Evolutionary conservation across 495 filamentous ascomycete species (phyloP), one percentile per base, ranked within the genome.

Genomic region (Hyphodiscus hymeniophilus): DNA sequence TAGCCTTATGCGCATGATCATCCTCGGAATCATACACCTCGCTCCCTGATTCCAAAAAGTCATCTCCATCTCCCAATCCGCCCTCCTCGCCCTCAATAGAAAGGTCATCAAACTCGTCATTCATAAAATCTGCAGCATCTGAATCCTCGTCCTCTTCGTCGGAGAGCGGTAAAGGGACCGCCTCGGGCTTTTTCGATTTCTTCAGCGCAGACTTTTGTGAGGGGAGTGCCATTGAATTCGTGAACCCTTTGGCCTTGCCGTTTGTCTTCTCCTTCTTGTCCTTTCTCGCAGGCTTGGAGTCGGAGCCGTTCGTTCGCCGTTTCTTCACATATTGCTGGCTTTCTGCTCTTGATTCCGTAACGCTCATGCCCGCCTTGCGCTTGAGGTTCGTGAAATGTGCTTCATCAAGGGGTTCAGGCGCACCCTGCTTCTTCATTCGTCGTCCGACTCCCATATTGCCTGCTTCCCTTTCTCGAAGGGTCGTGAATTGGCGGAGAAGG

Each of bases 401-500:
- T 63, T 95, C 89, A 56, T 91, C 84, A 48, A 95, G 76, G 23
- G 81, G 75, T 48, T 80, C 75, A 24, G 94, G 94, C 51, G 85
- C 76, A 30, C 88, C 94, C 72, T 98, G 92, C 68, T 97, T 95
- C 63, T 85, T 82, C 83, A 95, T 91, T 53, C 92, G 89, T 58
- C 89, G 86, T 53, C 88, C 85, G 48, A 77, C 72, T 68, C 90
- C 90, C 90, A 95, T 96, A 63, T 64, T 80, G 40, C 10, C 26
- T 28, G 10, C 10, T 10, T 4, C 10, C 26, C 26, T 34, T 10
- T 28, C 26, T 28, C 26, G 10, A 28, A 28, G 26, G 26, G 10
- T 28, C 10, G 26, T 28, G 10, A 28, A 16, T 17, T 38, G 4
- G 13, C 8, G 18, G 34, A 15, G 34, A 20, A 17, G 17, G 3